These are phyloP conservation scores for Ehretia macrophylla DNA, from an alignment of 257 asterid species.

Conservation along the genomic window DNA sequence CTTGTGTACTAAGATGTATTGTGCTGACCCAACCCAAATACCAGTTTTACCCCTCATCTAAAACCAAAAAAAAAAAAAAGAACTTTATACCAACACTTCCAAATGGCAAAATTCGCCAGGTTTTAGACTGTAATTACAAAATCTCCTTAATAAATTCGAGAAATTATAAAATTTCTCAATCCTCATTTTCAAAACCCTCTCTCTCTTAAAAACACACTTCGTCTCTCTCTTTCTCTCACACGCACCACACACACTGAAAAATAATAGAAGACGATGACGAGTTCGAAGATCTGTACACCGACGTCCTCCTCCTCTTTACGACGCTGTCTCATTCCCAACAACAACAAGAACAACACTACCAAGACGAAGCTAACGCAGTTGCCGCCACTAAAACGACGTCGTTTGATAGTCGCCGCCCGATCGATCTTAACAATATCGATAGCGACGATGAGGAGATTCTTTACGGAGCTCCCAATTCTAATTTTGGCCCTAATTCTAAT, in stretches of 20 bases:
- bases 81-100: too few relatives aligned
- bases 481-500: too few relatives aligned
- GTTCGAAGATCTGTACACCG: slow-evolving; percentile 97
- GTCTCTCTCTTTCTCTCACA: slow-evolving; percentile 11
- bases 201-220: too few relatives aligned
- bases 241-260: not conserved
- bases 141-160: too few relatives aligned
- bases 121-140: too few relatives aligned
- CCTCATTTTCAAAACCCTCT: too few relatives aligned
- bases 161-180: too few relatives aligned
- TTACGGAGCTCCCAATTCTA: slow-evolving; percentile 30
- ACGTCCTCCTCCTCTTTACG: slow-evolving; percentile 65
- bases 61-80: too few relatives aligned
- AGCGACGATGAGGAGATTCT: slow-evolving; percentile 44
- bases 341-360: slow-evolving; percentile 6
- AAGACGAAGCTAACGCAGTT: slow-evolving; percentile 8
- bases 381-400: slow-evolving; percentile 18
- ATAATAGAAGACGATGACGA: slow-evolving; percentile 92
- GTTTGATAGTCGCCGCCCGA: slow-evolving; percentile 31
- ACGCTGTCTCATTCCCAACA: slow-evolving; percentile 34
- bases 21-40: too few relatives aligned
- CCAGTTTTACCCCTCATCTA: too few relatives aligned
- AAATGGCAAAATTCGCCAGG: too few relatives aligned
- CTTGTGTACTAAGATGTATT: too few relatives aligned
- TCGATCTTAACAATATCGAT: slow-evolving; percentile 48